phyloP scores from a whole-genome alignment of 1,139 yeast species.

The Lodderomyces margitis region DNA sequence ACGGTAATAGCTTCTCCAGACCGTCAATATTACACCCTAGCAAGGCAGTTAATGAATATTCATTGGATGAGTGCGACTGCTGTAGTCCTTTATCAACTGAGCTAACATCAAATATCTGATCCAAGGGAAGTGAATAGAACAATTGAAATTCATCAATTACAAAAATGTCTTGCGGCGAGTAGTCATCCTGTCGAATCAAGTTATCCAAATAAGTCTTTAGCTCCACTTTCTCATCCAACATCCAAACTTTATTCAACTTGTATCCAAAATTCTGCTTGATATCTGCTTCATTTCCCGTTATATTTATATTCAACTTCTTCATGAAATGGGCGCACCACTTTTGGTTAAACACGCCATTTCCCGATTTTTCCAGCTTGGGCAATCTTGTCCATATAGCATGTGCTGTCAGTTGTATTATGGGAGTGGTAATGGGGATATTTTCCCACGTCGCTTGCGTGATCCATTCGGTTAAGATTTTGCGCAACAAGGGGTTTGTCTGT shows the following conservation, averaged over 20 bases:
- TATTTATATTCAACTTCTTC: constrained; percentile 51
- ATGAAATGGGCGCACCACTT: constrained; percentile 66
- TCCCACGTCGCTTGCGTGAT: constrained; percentile 69
- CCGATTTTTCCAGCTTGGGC: constrained; percentile 55
- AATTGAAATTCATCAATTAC: constrained; percentile 62
- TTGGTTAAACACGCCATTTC: constrained; percentile 61
- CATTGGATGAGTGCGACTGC: constrained; percentile 42
- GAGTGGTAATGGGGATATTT: constrained; percentile 61
- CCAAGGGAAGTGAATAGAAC: constrained; percentile 61
- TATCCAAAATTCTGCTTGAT: constrained; percentile 31
- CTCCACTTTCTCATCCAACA: constrained; percentile 54
- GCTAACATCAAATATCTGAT: constrained; percentile 52
- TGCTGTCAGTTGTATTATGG: constrained; percentile 64
- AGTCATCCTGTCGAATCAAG: constrained; percentile 30
- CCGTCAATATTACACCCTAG: constrained; percentile 64
- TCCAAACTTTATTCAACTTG: constrained; percentile 59
- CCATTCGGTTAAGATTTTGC: constrained; percentile 65
- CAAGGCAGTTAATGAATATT: constrained; percentile 58
- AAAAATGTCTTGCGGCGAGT: constrained; percentile 54
- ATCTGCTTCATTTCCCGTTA: constrained; percentile 47
- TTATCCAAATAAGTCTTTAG: constrained; percentile 35
- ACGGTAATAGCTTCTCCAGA: constrained; percentile 57
- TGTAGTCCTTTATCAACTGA: constrained; percentile 44
- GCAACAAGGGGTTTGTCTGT: constrained; percentile 53
- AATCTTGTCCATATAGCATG: constrained; percentile 61